These are phyloP conservation scores for Sphagnum contortum DNA, from an alignment of 225 moss, liverwort and hornwort species.

Conservation along the genomic window DNA sequence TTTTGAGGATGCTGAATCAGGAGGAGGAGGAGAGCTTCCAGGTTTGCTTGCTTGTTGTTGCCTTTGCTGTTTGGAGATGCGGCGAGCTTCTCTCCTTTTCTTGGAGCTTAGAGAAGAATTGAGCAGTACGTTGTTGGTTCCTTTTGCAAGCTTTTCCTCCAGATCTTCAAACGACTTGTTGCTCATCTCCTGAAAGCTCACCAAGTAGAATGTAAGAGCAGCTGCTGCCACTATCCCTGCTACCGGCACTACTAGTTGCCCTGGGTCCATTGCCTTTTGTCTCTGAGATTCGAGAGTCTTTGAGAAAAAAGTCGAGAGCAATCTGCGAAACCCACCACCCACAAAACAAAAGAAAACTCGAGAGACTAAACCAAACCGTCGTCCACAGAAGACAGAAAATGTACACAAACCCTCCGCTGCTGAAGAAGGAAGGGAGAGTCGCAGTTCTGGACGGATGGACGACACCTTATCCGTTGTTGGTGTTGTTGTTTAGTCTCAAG, in stretches of 20 bases:
- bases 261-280: constrained; percentile 55
- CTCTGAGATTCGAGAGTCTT: too few relatives aligned
- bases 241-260: constrained; percentile 63
- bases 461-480: too few relatives aligned
- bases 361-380: too few relatives aligned
- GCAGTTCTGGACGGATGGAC: too few relatives aligned
- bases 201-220: constrained; percentile 78
- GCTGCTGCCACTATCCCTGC: constrained; percentile 89
- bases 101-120: constrained; percentile 57
- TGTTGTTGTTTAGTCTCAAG: too few relatives aligned
- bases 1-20: too few relatives aligned
- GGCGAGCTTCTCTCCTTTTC: constrained; percentile 51
- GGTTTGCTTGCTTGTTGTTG: not conserved
- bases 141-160: constrained; percentile 31
- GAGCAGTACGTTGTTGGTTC: constrained; percentile 32
- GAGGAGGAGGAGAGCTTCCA: not conserved
- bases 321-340: too few relatives aligned
- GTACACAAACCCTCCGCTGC: too few relatives aligned
- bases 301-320: too few relatives aligned
- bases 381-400: too few relatives aligned
- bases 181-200: constrained; percentile 93
- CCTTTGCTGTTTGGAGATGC: constrained; percentile 23
- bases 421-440: too few relatives aligned
- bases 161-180: constrained; percentile 81
- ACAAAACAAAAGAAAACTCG: too few relatives aligned